phyloP scores from a whole-genome alignment of 805 yeast genomes.

The Suhomyces tanzawaensis region DNA sequence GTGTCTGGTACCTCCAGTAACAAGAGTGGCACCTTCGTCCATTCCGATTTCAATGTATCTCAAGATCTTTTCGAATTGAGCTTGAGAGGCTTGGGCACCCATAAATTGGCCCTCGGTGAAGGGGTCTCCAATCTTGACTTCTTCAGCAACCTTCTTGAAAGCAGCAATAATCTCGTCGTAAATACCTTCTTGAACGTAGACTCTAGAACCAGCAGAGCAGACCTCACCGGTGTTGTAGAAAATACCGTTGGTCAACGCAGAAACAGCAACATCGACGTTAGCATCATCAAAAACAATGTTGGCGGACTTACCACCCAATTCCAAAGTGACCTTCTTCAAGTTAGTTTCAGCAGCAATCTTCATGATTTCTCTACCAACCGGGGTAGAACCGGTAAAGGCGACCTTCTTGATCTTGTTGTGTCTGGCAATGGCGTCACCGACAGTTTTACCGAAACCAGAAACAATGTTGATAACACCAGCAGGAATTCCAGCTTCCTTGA shows the following conservation, averaged over 20 bases:
- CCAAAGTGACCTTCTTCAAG: constrained; percentile 88
- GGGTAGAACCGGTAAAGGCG: constrained; percentile 95
- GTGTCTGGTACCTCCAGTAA: constrained; percentile 78
- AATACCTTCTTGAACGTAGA: constrained; percentile 80
- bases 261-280: constrained; percentile 70
- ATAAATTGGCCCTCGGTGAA: constrained; percentile 74
- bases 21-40: constrained; percentile 78
- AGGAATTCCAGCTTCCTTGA: constrained; percentile 84
- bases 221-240: constrained; percentile 95
- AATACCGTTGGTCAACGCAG: constrained; percentile 76
- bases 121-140: constrained; percentile 75
- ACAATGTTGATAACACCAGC: constrained; percentile 87
- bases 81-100: constrained; percentile 88
- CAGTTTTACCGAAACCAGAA: constrained; percentile 81
- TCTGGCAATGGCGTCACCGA: constrained; percentile 75
- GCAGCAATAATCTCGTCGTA: constrained; percentile 73
- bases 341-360: constrained; percentile 73
- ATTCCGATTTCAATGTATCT: constrained; percentile 73
- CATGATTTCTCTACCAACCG: constrained; percentile 82
- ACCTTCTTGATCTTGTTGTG: constrained; percentile 85
- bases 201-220: constrained; percentile 92
- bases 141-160: constrained; percentile 55
- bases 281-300: constrained; percentile 86
- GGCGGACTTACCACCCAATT: constrained; percentile 97
- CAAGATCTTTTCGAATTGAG: constrained; percentile 76